Evolutionary conservation across 2,329 filamentous ascomycete genomes (phyloP).

Genomic region (Colletotrichum euphorbiae): DNA sequence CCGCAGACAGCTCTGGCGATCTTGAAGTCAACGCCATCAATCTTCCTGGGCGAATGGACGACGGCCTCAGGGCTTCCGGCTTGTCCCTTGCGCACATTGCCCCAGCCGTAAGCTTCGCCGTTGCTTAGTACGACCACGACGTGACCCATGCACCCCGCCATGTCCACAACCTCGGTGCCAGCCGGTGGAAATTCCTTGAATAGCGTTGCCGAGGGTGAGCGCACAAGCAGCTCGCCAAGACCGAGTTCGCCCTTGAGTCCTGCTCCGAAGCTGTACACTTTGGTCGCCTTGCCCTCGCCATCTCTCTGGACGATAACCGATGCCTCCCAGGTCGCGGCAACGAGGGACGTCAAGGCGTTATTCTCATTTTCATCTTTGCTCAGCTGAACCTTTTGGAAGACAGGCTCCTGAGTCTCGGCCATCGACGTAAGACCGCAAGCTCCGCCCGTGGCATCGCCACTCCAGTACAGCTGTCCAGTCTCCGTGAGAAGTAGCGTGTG

Average conservation of each 20-base stretch:
- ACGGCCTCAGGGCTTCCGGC: conserved; percentile 70
- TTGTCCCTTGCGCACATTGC: conserved; percentile 87
- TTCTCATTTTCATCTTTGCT: conserved; percentile 44
- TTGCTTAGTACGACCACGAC: conserved; percentile 78
- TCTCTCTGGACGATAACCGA: conserved; percentile 70
- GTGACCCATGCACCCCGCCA: conserved; percentile 83
- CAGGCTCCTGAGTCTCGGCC: conserved; percentile 45
- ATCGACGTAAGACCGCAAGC: conserved; percentile 61
- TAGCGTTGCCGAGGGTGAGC: conserved; percentile 58
- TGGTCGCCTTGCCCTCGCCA: conserved; percentile 54
- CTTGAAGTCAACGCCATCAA: conserved; percentile 70
- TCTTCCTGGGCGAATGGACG: conserved; percentile 69
- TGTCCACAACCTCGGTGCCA: conserved; percentile 67
- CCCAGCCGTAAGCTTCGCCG: conserved; percentile 89
- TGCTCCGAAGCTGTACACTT: conserved; percentile 72
- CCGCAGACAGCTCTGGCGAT: conserved; percentile 79
- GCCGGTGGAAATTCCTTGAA: conserved; percentile 74
- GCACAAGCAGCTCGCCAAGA: conserved; percentile 64
- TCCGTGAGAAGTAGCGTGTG: conserved; percentile 81
- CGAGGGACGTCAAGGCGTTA: conserved; percentile 50
- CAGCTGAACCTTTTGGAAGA: conserved; percentile 56
- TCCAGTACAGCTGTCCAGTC: conserved; percentile 70
- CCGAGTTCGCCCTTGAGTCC: conserved; percentile 81
- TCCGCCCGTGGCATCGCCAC: conserved; percentile 69
- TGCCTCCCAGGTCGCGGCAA: conserved; percentile 84